A percentile compares a stretch with the other conserved stretches of the same genome.
Evolutionary conservation across 495 filamentous ascomycete species (phyloP).

Genomic region (Aspergillus taichungensis): DNA sequence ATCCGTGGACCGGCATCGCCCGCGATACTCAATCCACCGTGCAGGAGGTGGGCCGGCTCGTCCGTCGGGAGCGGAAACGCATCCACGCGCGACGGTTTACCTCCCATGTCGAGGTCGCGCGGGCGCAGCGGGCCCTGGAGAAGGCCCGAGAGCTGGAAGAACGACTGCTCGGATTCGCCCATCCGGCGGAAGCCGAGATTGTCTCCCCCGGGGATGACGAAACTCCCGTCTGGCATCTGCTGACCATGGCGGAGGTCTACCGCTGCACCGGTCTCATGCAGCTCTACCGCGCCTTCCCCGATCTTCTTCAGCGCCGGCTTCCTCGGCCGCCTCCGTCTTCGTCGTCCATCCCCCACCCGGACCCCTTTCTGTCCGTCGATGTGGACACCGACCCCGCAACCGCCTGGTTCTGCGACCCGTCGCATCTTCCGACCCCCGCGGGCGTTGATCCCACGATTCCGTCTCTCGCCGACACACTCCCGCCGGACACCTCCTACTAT

Average conservation of each 20-base stretch:
- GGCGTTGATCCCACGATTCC: not conserved
- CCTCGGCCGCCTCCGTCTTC: conserved; percentile 10
- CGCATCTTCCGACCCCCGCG: not conserved
- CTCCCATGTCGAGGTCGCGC: conserved; percentile 31
- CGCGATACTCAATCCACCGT: conserved; percentile 45
- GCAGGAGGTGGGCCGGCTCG: conserved; percentile 45
- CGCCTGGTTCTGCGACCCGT: conserved; percentile 11
- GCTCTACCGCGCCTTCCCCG: conserved; percentile 47
- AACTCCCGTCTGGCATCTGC: conserved; percentile 47
- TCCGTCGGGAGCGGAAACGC: conserved; percentile 41
- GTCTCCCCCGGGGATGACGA: conserved; percentile 46
- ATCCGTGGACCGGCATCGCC: conserved; percentile 52
- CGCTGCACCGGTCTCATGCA: conserved; percentile 46
- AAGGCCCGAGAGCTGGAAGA: conserved; percentile 43
- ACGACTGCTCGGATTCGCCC: conserved; percentile 39
- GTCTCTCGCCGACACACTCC: conserved; percentile 1
- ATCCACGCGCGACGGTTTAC: conserved; percentile 27
- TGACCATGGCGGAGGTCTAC: conserved; percentile 49
- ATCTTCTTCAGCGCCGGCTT: conserved; percentile 38
- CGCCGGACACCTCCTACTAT: conserved; percentile 13
- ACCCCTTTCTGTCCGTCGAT: conserved; percentile 22
- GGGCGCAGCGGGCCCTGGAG: conserved; percentile 33
- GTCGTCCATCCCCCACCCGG: conserved; percentile 9
- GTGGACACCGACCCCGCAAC: conserved; percentile 17
- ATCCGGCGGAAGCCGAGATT: conserved; percentile 41